Evolutionary conservation across 805 yeast genomes (phyloP).

Genomic region (Candida methanosorbosa): DNA sequence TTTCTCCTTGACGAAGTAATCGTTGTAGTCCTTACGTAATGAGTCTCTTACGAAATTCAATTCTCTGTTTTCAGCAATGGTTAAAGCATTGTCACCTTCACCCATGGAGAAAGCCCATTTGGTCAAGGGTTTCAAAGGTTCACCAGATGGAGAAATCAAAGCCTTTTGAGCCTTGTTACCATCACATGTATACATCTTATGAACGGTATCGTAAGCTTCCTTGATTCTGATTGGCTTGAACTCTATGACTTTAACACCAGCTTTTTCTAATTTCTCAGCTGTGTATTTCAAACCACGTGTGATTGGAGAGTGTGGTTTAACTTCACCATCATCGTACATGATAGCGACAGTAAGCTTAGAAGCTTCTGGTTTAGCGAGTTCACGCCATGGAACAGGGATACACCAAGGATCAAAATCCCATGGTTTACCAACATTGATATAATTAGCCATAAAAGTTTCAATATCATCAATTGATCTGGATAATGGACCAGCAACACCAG

Average conservation of each 20-base stretch:
- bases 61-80: slow-evolving; percentile 45
- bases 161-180: slow-evolving; percentile 53
- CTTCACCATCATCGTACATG: slow-evolving; percentile 55
- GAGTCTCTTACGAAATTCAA: slow-evolving; percentile 48
- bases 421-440: slow-evolving; percentile 55
- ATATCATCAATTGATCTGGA: slow-evolving; percentile 57
- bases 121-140: slow-evolving; percentile 58
- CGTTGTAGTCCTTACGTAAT: slow-evolving; percentile 48
- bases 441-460: slow-evolving; percentile 57
- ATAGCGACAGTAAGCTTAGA: slow-evolving; percentile 48
- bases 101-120: slow-evolving; percentile 54
- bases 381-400: slow-evolving; percentile 46
- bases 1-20: slow-evolving; percentile 41
- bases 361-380: slow-evolving; percentile 30
- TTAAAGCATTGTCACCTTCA: slow-evolving; percentile 39
- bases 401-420: slow-evolving; percentile 42
- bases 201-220: slow-evolving; percentile 51
- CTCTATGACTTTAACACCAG: slow-evolving; percentile 49
- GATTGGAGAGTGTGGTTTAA: slow-evolving; percentile 61
- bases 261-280: slow-evolving; percentile 43
- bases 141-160: slow-evolving; percentile 52
- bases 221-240: slow-evolving; percentile 51
- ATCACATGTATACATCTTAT: slow-evolving; percentile 52
- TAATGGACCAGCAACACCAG: slow-evolving; percentile 62
- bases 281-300: slow-evolving; percentile 45